Conservation (phyloP, 2,329 filamentous ascomycete species). For the Atkinsonella texensis region DNA sequence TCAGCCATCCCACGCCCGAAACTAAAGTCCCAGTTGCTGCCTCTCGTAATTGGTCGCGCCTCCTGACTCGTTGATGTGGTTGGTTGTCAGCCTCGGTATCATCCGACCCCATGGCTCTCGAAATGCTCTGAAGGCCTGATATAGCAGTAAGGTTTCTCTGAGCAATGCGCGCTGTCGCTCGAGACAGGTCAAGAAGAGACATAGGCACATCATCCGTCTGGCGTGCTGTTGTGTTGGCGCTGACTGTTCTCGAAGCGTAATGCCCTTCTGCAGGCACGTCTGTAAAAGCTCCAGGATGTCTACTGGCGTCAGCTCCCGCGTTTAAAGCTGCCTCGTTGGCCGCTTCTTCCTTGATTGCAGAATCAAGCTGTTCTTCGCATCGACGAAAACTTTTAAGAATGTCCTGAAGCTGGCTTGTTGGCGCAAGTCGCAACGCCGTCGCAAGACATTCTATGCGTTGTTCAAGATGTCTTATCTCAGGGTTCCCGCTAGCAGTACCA, state of each 20-base stretch:
- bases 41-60: conserved; percentile 59
- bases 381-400: conserved; percentile 64
- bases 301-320: conserved; percentile 45
- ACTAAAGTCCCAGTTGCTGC: conserved; percentile 56
- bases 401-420: conserved; percentile 56
- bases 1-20: conserved; percentile 55
- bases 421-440: conserved; percentile 62
- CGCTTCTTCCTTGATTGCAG: conserved; percentile 52
- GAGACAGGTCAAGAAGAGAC: conserved; percentile 52
- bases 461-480: conserved; percentile 59
- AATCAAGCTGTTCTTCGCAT: conserved; percentile 66
- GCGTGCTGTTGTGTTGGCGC: conserved; percentile 22
- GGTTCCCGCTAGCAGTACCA: conserved; percentile 46
- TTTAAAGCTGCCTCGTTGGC: conserved; percentile 62
- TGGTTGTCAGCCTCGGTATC: conserved; percentile 15
- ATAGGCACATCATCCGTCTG: conserved; percentile 45
- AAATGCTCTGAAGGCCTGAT: conserved; percentile 33
- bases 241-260: conserved; percentile 20
- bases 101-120: conserved; percentile 7
- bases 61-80: conserved; percentile 39
- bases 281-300: conserved; percentile 44
- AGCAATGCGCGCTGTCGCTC: conserved; percentile 47
- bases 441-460: conserved; percentile 73
- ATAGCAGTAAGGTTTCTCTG: conserved; percentile 46
- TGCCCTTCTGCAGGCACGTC: conserved; percentile 14